A percentile compares a stretch with the other conserved stretches of the same genome.
Evolutionary conservation across 1,284 basidiomycete species (phyloP).

Genomic region (Mycosarcoma mackinlayi): DNA sequence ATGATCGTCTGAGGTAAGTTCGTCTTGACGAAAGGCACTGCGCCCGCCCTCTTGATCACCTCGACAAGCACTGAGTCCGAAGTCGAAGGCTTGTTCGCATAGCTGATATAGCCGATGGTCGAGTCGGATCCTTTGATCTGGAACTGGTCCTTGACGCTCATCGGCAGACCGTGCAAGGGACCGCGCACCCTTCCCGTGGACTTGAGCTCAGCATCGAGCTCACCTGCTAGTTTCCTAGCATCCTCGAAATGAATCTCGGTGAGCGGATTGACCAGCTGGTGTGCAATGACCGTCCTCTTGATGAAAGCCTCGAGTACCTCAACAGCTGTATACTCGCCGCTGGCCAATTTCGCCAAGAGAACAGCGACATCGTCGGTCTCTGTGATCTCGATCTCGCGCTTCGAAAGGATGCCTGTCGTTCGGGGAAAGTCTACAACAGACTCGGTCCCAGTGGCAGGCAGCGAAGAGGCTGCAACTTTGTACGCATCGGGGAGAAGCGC

Average conservation of each 20-base stretch:
- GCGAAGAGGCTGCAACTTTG: constrained; percentile 21
- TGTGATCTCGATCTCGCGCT: constrained; percentile 49
- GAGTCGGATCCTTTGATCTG: constrained; percentile 74
- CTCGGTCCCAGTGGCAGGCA: constrained; percentile 30
- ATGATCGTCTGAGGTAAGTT: constrained; percentile 69
- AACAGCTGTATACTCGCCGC: constrained; percentile 74
- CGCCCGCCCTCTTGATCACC: constrained; percentile 74
- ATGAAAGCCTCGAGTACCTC: constrained; percentile 80
- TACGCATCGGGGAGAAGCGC: constrained; percentile 41
- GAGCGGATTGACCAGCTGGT: constrained; percentile 75
- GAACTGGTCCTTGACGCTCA: constrained; percentile 77
- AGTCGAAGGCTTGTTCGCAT: constrained; percentile 59
- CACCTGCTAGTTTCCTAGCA: constrained; percentile 73
- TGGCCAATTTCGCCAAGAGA: constrained; percentile 73
- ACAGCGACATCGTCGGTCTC: constrained; percentile 69
- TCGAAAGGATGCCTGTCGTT: constrained; percentile 33
- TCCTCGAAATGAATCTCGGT: constrained; percentile 77
- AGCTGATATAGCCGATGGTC: constrained; percentile 75
- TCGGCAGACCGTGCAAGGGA: constrained; percentile 75
- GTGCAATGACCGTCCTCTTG: constrained; percentile 82
- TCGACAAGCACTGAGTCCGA: constrained; percentile 42
- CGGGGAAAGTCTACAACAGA: constrained; percentile 40
- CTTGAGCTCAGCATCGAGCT: constrained; percentile 73
- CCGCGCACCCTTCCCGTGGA: constrained; percentile 72
- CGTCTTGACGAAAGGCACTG: constrained; percentile 77